Percentiles rank a stretch among this genome's conserved stretches.
phyloP scores from a whole-genome alignment of 192 early-diverging fungal species.

The Mortierella claussenii region DNA sequence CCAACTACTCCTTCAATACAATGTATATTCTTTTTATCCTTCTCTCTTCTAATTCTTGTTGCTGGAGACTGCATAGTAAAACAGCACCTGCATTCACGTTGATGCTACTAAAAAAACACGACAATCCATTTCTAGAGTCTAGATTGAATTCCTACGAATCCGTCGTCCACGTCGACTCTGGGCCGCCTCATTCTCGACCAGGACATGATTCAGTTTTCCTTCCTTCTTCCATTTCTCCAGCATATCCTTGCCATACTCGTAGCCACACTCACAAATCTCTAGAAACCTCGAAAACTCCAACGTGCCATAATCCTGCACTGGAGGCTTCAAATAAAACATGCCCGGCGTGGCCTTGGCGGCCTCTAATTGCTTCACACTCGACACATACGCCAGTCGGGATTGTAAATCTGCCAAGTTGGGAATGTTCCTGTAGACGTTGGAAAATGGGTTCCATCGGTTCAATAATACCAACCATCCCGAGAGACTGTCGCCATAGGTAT shows the following conservation, averaged over 20 bases:
- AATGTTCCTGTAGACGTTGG: constrained; percentile 69
- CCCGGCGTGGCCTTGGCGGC: constrained; percentile 86
- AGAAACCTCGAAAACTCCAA: constrained; percentile 92
- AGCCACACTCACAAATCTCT: constrained; percentile 89
- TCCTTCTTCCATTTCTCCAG: constrained; percentile 84
- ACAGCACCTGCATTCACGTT: too few relatives aligned
- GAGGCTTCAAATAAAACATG: constrained; percentile 88
- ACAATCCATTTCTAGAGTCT: too few relatives aligned
- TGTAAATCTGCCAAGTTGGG: constrained; percentile 96
- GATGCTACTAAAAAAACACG: too few relatives aligned
- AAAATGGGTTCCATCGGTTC: constrained; percentile 85
- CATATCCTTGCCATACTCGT: constrained; percentile 82
- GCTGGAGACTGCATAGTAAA: too few relatives aligned
- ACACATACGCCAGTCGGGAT: constrained; percentile 91
- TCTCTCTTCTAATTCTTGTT: too few relatives aligned
- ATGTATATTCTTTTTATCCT: too few relatives aligned
- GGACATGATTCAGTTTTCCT: constrained; percentile 60
- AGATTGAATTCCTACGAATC: constrained; percentile 49
- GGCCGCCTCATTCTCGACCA: constrained; percentile 14
- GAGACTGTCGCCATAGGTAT: constrained; percentile 90
- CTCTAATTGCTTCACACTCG: constrained; percentile 88
- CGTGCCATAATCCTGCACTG: constrained; percentile 86
- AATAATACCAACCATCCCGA: constrained; percentile 93
- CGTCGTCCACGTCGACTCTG: constrained; percentile 36
- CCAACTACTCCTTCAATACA: too few relatives aligned